These are phyloP conservation scores for Coniochaeta sp. DNA, from an alignment of 2,329 filamentous ascomycete genomes.

Conservation along the genomic window DNA sequence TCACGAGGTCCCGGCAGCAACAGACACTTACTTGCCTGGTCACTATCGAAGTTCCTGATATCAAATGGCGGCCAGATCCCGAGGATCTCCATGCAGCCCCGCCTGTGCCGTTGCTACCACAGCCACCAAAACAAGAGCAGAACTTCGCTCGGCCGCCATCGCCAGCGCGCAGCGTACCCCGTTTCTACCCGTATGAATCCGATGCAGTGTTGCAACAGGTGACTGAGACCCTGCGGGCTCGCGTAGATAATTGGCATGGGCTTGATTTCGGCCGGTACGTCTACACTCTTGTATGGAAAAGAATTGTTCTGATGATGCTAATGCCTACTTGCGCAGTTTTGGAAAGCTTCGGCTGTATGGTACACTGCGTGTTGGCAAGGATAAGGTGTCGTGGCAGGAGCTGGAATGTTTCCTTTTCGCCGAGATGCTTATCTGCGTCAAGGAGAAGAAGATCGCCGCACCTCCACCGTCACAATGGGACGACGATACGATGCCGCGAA, in stretches of 20 bases:
- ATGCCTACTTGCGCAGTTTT: constrained; percentile 47
- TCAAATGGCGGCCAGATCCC: constrained; percentile 79
- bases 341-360: constrained; percentile 87
- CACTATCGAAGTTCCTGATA: constrained; percentile 88
- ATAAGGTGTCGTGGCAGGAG: constrained; percentile 95
- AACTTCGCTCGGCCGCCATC: constrained; percentile 50
- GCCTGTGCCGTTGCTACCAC: constrained; percentile 28
- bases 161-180: constrained; percentile 47
- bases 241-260: constrained; percentile 99
- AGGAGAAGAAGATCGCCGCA: constrained; percentile 73
- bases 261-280: constrained; percentile 74
- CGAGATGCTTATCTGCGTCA: constrained; percentile 99
- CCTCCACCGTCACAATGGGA: constrained; percentile 56
- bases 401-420: constrained; percentile 94
- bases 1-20: constrained; percentile 85
- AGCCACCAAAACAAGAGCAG: constrained; percentile 40
- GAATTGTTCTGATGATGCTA: constrained; percentile 14
- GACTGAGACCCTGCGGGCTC: constrained; percentile 72
- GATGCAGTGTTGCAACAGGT: constrained; percentile 73
- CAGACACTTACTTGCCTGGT: constrained; percentile 91
- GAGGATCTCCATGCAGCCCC: constrained; percentile 63
- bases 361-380: constrained; percentile 88
- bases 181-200: constrained; percentile 66
- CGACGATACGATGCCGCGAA: constrained; percentile 48
- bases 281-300: not conserved